These are phyloP conservation scores for Ettlia oleoabundans DNA, from an alignment of 139 green algal species.

Conservation along the genomic window DNA sequence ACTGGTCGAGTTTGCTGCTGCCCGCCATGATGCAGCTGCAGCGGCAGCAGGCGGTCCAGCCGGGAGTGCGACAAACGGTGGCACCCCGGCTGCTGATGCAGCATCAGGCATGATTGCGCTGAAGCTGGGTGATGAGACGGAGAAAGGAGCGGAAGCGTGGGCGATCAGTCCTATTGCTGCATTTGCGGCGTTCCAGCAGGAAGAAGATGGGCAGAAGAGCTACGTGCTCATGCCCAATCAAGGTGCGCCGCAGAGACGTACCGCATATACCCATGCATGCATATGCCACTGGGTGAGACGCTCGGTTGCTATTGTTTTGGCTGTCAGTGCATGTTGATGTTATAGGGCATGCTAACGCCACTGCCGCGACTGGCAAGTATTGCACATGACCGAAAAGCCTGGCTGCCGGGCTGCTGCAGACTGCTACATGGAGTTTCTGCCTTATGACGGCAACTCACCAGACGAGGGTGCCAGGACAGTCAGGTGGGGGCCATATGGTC, in stretches of 20 bases:
- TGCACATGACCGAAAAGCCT: not conserved
- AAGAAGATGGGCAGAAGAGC: not conserved
- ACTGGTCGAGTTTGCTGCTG: not conserved
- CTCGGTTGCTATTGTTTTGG: not conserved
- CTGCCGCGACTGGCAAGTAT: no score
- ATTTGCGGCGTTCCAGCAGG: not conserved
- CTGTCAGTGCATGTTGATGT: not conserved
- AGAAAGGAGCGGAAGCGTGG: not conserved
- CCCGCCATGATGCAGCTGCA: no score
- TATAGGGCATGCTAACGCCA: no score
- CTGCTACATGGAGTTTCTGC: conserved; percentile 10
- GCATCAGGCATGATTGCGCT: not conserved
- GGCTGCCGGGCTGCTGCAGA: not conserved
- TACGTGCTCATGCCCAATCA: not conserved
- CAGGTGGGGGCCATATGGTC: not conserved
- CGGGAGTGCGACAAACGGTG: no score
- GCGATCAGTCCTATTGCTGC: not conserved
- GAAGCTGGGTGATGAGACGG: not conserved
- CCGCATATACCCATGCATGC: not conserved
- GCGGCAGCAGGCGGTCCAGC: no score
- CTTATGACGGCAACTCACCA: not conserved
- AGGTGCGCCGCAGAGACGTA: not conserved
- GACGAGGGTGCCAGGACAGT: not conserved
- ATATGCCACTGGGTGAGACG: no score
- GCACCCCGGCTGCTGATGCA: not conserved